These are phyloP conservation scores for Cyclotella atomus DNA, from an alignment of 108 stramenopile species.

Conservation along the genomic window DNA sequence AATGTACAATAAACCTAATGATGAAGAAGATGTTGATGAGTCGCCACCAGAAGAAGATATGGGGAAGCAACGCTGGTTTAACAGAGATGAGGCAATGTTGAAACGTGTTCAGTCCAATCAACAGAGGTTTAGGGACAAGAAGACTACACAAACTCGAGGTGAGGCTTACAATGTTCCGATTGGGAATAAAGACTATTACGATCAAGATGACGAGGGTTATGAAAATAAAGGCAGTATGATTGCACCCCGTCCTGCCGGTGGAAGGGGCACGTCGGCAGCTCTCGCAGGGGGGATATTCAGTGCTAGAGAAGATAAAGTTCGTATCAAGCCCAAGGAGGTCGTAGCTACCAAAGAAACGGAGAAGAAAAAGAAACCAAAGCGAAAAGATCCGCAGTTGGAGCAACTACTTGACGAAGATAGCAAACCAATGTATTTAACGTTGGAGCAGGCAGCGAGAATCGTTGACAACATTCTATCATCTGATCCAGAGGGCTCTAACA, in stretches of 20 bases:
- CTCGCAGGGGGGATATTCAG: constrained; percentile 54
- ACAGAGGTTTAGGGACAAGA: constrained; percentile 23
- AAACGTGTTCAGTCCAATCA: constrained; percentile 54
- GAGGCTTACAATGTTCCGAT: constrained; percentile 12
- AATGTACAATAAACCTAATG: not conserved
- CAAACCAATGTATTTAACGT: constrained; percentile 64
- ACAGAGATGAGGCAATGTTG: constrained; percentile 41
- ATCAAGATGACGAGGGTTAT: constrained; percentile 64
- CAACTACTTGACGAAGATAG: constrained; percentile 67
- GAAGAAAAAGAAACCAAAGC: constrained; percentile 26
- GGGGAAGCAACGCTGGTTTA: not conserved
- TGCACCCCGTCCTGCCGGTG: constrained; percentile 66
- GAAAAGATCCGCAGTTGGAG: constrained; percentile 22
- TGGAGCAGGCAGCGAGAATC: constrained; percentile 63
- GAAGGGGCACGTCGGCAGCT: constrained; percentile 42
- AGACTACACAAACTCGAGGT: not conserved
- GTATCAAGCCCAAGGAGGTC: not conserved
- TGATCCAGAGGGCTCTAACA: constrained; percentile 13
- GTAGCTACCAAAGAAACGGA: not conserved
- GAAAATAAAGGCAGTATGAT: constrained; percentile 49
- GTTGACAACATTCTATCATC: constrained; percentile 48
- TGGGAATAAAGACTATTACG: constrained; percentile 48
- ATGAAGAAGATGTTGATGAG: constrained; percentile 1
- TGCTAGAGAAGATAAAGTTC: constrained; percentile 14
- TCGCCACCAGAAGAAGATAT: not conserved